phyloP scores from a whole-genome alignment of 2,329 filamentous ascomycete genomes.

The Phialophora macrospora region DNA sequence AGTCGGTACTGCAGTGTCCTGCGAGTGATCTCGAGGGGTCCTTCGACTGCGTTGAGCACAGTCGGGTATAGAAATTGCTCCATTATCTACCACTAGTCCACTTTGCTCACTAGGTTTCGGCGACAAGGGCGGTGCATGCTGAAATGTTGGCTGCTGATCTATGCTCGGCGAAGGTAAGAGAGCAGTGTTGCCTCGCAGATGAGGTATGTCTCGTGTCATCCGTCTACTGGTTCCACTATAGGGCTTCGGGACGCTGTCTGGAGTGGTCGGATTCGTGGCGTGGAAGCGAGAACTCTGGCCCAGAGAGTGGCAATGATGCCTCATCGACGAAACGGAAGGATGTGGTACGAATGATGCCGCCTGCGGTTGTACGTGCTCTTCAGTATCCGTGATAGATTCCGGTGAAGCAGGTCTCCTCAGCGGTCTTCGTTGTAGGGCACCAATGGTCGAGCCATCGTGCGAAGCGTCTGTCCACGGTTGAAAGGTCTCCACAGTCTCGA shows the following conservation, averaged over 20 bases:
- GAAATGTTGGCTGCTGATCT: conserved; percentile 29
- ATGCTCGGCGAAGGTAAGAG: conserved; percentile 36
- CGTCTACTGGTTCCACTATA: conserved; percentile 13
- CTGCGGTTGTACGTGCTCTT: conserved; percentile 22
- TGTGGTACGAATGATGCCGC: conserved; percentile 3
- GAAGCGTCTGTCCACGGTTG: conserved; percentile 19
- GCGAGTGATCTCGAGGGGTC: conserved; percentile 28
- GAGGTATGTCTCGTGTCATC: conserved; percentile 10
- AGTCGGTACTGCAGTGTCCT: conserved; percentile 38
- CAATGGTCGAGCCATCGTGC: conserved; percentile 13
- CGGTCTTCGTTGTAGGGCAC: conserved; percentile 12
- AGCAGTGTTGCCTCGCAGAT: conserved; percentile 15
- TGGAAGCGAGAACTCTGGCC: conserved; percentile 32
- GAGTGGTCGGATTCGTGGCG: conserved; percentile 39
- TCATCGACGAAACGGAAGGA: conserved; percentile 6
- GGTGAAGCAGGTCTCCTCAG: conserved; percentile 38
- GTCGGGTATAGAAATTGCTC: conserved; percentile 7
- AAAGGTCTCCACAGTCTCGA: conserved; percentile 34
- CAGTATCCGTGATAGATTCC: conserved; percentile 38
- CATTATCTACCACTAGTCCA: conserved; percentile 15
- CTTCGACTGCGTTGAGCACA: conserved; percentile 23
- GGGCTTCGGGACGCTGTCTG: conserved; percentile 31
- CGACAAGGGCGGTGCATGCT: conserved; percentile 15
- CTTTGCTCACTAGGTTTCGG: conserved; percentile 19
- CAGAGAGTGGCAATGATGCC: not conserved